These are phyloP conservation scores for Paecilomyces sp. DNA, from an alignment of 2,329 filamentous ascomycete genomes.

Conservation along the genomic window DNA sequence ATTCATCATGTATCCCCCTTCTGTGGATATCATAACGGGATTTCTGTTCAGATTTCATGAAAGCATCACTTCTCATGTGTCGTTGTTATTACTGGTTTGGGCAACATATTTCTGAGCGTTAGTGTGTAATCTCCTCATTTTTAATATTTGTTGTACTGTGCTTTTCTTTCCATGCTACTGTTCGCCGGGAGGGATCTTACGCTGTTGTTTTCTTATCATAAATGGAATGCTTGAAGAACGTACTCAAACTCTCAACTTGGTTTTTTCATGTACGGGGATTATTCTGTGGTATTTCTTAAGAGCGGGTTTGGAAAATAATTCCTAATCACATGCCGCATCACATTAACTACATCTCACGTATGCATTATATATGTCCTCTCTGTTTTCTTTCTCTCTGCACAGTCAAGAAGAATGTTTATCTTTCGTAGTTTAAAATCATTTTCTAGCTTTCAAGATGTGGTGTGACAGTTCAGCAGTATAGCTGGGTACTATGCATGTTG, in stretches of 20 bases:
- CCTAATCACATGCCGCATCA: no score
- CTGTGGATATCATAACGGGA: not conserved
- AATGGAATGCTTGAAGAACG: not conserved
- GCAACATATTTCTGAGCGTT: slow-evolving; percentile 2
- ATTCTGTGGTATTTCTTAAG: not conserved
- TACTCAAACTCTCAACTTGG: not conserved
- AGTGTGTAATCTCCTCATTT: slow-evolving; percentile 7
- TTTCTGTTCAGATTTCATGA: not conserved
- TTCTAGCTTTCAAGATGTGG: no score
- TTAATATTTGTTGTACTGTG: slow-evolving; percentile 5
- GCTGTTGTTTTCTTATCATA: not conserved
- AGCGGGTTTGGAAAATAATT: not conserved
- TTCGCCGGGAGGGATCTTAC: not conserved
- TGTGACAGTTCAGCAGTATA: no score
- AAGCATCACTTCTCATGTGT: not conserved
- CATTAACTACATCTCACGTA: no score
- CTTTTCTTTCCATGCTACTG: not conserved
- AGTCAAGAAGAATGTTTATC: no score
- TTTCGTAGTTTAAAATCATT: no score
- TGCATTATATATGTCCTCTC: no score
- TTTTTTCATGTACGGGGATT: not conserved
- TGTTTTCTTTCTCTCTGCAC: no score
- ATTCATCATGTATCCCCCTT: not conserved
- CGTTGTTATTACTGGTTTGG: not conserved
- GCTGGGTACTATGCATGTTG: no score